phyloP scores from a whole-genome alignment of 352 stramenopile species.

The Bremia lactucae region DNA sequence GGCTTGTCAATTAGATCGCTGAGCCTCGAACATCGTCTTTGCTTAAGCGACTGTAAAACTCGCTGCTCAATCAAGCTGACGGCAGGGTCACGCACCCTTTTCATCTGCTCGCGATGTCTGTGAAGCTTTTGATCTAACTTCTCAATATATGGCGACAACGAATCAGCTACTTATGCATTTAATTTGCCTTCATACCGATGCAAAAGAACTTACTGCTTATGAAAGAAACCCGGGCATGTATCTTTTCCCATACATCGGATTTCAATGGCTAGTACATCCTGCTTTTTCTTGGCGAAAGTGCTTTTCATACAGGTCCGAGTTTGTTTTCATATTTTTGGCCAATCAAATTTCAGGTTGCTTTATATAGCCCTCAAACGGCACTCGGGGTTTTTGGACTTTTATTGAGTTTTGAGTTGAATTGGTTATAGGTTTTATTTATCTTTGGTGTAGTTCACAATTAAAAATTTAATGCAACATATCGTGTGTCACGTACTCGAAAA shows the following conservation, averaged over 20 bases:
- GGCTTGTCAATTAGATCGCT: conserved; percentile 64
- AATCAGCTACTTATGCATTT: neutral
- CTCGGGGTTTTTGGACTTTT: too few relatives aligned
- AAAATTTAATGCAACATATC: too few relatives aligned
- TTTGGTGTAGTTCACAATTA: too few relatives aligned
- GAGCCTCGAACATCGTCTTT: conserved; percentile 83
- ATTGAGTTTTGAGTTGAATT: too few relatives aligned
- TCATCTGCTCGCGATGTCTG: conserved; percentile 80
- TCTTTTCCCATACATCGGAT: conserved; percentile 62
- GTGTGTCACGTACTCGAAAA: too few relatives aligned
- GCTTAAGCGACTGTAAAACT: conserved; percentile 78
- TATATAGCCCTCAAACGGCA: too few relatives aligned
- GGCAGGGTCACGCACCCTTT: conserved; percentile 52
- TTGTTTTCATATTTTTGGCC: too few relatives aligned
- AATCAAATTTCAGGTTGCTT: too few relatives aligned
- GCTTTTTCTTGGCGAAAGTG: conserved; percentile 82
- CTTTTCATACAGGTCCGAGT: conserved; percentile 78
- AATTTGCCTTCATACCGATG: neutral
- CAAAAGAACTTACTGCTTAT: conserved; percentile 64
- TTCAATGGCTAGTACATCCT: conserved; percentile 56
- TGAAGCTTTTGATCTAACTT: conserved; percentile 74
- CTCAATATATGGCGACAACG: conserved; percentile 34
- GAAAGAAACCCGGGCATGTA: conserved; percentile 65
- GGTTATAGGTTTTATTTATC: too few relatives aligned
- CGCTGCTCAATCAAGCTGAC: conserved; percentile 73